A percentile compares a stretch with the other conserved stretches of the same genome.
phyloP scores from a whole-genome alignment of 306 rosid species.

The Medicago ruthenica region DNA sequence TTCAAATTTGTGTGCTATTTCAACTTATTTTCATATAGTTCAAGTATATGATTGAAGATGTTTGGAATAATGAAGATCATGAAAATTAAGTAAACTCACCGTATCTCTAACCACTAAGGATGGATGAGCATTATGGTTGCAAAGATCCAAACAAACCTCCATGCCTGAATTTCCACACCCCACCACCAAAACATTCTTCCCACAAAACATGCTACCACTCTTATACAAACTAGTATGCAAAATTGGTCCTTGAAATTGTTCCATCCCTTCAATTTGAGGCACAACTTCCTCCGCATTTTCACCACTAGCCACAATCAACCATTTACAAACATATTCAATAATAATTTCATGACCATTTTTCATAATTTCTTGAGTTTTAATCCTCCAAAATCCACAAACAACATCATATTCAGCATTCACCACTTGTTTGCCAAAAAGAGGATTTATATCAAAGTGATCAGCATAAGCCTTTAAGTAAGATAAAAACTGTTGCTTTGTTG shows the following conservation, averaged over 20 bases:
- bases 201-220: conserved; percentile 68
- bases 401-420: conserved; percentile 64
- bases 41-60: neutral
- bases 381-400: conserved; percentile 56
- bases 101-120: conserved; percentile 80
- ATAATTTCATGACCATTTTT: conserved; percentile 28
- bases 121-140: conserved; percentile 78
- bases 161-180: conserved; percentile 98
- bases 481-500: conserved; percentile 80
- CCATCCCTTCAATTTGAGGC: conserved; percentile 74
- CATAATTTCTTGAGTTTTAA: conserved; percentile 47
- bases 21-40: too few species aligned
- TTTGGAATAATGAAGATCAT: neutral
- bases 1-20: too few species aligned
- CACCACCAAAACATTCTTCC: conserved; percentile 82
- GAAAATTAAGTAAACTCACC: conserved; percentile 54
- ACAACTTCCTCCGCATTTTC: conserved; percentile 77
- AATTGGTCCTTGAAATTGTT: conserved; percentile 63
- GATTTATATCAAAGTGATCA: conserved; percentile 57
- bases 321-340: conserved; percentile 57
- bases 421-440: conserved; percentile 59
- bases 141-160: conserved; percentile 94
- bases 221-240: conserved; percentile 76
- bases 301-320: conserved; percentile 91
- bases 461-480: conserved; percentile 67